Evolutionary conservation across 352 stramenopile genomes (phyloP).

Genomic region (Phytopythium cucurbitacearum): DNA sequence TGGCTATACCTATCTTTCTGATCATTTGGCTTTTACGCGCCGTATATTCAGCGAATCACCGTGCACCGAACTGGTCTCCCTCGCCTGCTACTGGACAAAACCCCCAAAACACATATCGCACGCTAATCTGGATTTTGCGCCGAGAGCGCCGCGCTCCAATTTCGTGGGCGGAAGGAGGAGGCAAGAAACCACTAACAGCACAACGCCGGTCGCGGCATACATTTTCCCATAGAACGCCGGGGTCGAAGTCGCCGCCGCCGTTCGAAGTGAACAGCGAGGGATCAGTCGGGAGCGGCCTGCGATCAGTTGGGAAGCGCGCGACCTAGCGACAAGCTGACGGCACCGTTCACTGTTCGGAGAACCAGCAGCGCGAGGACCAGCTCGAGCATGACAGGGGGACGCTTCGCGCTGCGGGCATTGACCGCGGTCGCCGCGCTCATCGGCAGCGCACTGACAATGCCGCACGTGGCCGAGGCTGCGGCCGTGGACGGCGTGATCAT

Average conservation of each 20-base stretch:
- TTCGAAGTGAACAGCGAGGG: conserved; percentile 4
- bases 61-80: too few relatives aligned
- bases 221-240: not conserved
- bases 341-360: not conserved
- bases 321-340: not conserved
- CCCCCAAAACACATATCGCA: too few relatives aligned
- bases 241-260: not conserved
- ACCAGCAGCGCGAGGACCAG: not conserved
- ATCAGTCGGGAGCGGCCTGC: conserved; percentile 2
- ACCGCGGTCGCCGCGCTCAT: conserved; percentile 12
- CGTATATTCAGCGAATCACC: too few relatives aligned
- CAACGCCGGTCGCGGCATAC: not conserved
- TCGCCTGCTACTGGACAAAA: too few relatives aligned
- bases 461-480: conserved; percentile 5
- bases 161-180: too few relatives aligned
- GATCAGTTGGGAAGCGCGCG: too few relatives aligned
- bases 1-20: too few relatives aligned
- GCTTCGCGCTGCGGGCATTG: conserved; percentile 14
- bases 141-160: not conserved
- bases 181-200: conserved; percentile 1
- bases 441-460: conserved; percentile 8
- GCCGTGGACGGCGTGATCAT: conserved; percentile 50
- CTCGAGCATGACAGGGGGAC: conserved; percentile 10
- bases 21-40: too few relatives aligned
- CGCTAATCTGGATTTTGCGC: not conserved